phyloP scores from a whole-genome alignment of 208 protist genomes.

The Leishmania major region DNA sequence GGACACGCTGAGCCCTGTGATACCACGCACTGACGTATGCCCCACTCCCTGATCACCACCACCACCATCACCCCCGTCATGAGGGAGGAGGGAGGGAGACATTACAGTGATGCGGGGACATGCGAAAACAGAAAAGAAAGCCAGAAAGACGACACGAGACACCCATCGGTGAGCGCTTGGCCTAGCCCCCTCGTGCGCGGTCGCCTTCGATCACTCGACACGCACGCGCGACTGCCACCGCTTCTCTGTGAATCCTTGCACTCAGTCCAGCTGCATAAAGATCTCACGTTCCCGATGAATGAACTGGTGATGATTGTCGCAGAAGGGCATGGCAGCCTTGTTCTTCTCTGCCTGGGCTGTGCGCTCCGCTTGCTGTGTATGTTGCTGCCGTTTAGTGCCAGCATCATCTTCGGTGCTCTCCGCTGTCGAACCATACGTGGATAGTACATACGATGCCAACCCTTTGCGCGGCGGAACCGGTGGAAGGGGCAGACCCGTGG shows the following conservation, averaged over 20 bases:
- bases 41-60: no score
- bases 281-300: conserved; percentile 33
- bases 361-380: background rate
- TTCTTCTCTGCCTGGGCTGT: background rate
- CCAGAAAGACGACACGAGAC: background rate
- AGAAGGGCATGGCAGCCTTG: conserved; percentile 14
- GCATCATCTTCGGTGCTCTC: background rate
- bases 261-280: conserved; percentile 17
- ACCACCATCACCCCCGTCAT: background rate
- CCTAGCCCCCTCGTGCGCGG: background rate
- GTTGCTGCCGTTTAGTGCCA: background rate
- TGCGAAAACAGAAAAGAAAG: background rate
- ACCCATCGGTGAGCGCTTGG: background rate
- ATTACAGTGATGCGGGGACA: no score
- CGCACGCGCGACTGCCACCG: background rate
- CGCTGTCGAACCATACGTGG: conserved; percentile 9
- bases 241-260: background rate
- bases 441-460: conserved; percentile 25
- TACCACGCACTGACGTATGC: background rate
- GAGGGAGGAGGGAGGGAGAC: background rate
- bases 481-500: conserved; percentile 9
- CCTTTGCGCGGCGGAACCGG: conserved; percentile 32
- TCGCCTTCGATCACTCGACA: background rate
- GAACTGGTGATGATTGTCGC: conserved; percentile 29
- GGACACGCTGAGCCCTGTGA: no score